phyloP scores from a whole-genome alignment of 352 stramenopile genomes.

The Pythium biforme region DNA sequence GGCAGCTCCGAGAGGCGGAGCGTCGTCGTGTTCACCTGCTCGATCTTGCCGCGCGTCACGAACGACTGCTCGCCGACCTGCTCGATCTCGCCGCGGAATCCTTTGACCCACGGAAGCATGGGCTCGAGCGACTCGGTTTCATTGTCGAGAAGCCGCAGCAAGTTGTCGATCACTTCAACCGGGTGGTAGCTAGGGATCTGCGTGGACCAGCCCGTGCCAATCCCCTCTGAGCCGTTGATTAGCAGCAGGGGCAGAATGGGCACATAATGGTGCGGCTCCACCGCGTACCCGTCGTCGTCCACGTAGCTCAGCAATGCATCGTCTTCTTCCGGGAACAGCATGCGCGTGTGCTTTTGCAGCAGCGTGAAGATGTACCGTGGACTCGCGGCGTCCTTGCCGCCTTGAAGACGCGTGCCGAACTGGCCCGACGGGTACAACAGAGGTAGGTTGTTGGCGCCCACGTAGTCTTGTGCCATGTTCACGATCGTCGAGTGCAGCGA shows the following conservation, averaged over 20 bases:
- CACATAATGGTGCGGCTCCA: slow-evolving; percentile 98
- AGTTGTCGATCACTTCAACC: slow-evolving; percentile 94
- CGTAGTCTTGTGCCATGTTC: slow-evolving; percentile 98
- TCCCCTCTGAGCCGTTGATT: slow-evolving; percentile 98
- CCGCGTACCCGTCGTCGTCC: slow-evolving; percentile 97
- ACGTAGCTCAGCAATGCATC: slow-evolving; percentile 96
- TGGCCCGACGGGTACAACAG: slow-evolving; percentile 97
- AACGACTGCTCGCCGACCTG: slow-evolving; percentile 67
- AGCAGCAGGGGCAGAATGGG: slow-evolving; percentile 96
- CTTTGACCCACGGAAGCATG: slow-evolving; percentile 95
- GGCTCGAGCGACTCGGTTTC: slow-evolving; percentile 49
- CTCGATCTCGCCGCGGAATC: slow-evolving; percentile 93
- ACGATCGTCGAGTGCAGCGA: slow-evolving; percentile 98
- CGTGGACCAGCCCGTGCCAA: slow-evolving; percentile 98
- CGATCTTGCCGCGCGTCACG: slow-evolving; percentile 64
- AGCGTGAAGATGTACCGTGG: slow-evolving; percentile 99
- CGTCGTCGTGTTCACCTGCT: slow-evolving; percentile 90
- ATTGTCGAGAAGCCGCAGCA: slow-evolving; percentile 80
- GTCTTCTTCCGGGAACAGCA: slow-evolving; percentile 98
- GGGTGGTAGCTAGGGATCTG: slow-evolving; percentile 96
- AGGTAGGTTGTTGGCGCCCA: slow-evolving; percentile 98
- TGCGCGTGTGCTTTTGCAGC: slow-evolving; percentile 94
- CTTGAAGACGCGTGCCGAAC: slow-evolving; percentile 98
- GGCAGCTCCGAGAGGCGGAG: slow-evolving; percentile 97
- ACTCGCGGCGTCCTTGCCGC: slow-evolving; percentile 97